Evolutionary conservation across 108 stramenopile genomes (phyloP), one percentile per base, ranked within the genome.

Genomic region (Discostella stelligeroides): DNA sequence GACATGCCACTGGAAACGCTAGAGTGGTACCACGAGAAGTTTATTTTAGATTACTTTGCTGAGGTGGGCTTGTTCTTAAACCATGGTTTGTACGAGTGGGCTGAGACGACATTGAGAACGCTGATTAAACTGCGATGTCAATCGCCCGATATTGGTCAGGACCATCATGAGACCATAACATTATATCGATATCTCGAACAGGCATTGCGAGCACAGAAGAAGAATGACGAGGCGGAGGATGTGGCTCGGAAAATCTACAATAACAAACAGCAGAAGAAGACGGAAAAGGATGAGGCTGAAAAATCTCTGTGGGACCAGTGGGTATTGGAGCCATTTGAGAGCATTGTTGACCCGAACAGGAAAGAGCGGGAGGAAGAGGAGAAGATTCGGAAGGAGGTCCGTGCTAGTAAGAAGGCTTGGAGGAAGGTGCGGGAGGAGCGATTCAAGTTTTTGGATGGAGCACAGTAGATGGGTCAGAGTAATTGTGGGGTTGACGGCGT

Each of bases 21-120:
- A 60, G 92, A 94, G 56, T 94, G 92, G 92, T 90, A 90, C 69
- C 92, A 94, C 37, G 92, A 94, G 66, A 91, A 94, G 75, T 87
- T 72, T 50, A 94, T 94, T 49, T 51, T 94, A 63, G 92, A 94
- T 66, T 94, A 94, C 80, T 94, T 94, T 79, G 90, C 90, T 47
- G 92, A 94, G 70, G 84, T 81, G 60, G 90, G 90, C 4, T 47
- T 94, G 30, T 94, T 94, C 71, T 78, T 94, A 61, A 80, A 88
- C 43, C 92, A 94, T 60, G 90, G 90, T 6, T 55, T 91, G 54
- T 30, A 87, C 48, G 83, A 84, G 25, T 91, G 88, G 90, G 90
- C 90, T 6, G 92, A 94, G 63, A 82, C 86, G 15, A 94, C 89
- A 4, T 60, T 91, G 4, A 59, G 82, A 0, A 82, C 84, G n/a